Evolutionary conservation across 2,329 filamentous ascomycete genomes (phyloP).

Genomic region (Arthrobotrys megalospora): DNA sequence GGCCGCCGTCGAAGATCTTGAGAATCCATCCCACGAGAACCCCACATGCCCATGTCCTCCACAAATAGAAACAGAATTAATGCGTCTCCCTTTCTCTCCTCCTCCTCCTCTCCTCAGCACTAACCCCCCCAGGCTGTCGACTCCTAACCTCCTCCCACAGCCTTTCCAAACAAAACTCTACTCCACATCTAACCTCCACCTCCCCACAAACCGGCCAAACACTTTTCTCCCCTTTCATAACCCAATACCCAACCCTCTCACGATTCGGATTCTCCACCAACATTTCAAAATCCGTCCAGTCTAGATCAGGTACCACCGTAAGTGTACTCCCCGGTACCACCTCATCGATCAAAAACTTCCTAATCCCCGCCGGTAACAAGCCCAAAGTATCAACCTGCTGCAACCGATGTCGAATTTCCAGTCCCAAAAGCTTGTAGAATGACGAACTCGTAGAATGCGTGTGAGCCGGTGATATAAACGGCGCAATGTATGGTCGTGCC

Average conservation of each 20-base stretch:
- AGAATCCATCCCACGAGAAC: background rate
- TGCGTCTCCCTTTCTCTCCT: constrained; percentile 9
- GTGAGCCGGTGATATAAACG: constrained; percentile 86
- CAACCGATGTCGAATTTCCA: constrained; percentile 85
- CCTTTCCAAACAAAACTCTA: constrained; percentile 89
- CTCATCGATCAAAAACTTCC: constrained; percentile 86
- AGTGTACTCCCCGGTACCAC: constrained; percentile 82
- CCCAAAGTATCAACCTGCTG: constrained; percentile 84
- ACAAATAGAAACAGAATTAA: background rate
- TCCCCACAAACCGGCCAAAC: constrained; percentile 92
- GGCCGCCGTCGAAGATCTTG: background rate
- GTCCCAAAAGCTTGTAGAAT: constrained; percentile 68
- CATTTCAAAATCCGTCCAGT: constrained; percentile 79
- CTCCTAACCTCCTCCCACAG: constrained; percentile 85
- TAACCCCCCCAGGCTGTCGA: constrained; percentile 61
- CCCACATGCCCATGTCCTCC: background rate
- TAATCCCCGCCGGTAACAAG: constrained; percentile 78
- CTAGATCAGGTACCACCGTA: constrained; percentile 85
- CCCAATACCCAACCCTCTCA: constrained; percentile 86
- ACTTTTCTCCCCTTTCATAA: constrained; percentile 83
- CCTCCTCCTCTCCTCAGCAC: background rate
- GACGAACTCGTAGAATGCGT: constrained; percentile 74
- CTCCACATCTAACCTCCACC: constrained; percentile 82
- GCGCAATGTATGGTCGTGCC: constrained; percentile 88
- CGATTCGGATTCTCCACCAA: constrained; percentile 86